A percentile compares a stretch with the other conserved stretches of the same genome.
Conservation (phyloP, 2,329 filamentous ascomycete genomes). For the Zelopaecilomyces penicillatus region DNA sequence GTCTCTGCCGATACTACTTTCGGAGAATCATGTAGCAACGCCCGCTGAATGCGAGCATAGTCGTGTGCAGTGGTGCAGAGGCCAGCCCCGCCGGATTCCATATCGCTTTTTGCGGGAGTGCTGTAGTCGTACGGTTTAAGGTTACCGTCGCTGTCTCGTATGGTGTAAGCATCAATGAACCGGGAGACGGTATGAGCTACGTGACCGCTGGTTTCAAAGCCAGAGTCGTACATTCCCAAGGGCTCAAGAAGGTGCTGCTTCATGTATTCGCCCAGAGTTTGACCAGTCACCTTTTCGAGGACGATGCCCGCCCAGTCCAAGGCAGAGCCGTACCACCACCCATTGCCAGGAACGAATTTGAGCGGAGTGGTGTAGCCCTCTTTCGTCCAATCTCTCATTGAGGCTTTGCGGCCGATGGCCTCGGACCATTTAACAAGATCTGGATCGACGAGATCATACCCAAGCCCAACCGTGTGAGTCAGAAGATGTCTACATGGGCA, state of each 20-base stretch:
- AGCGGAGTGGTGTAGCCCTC: conserved; percentile 35
- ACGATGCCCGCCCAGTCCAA: conserved; percentile 40
- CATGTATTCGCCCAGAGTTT: conserved; percentile 30
- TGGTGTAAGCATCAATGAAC: conserved; percentile 11
- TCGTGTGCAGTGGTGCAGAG: conserved; percentile 33
- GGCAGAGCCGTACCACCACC: conserved; percentile 40
- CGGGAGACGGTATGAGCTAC: conserved; percentile 14
- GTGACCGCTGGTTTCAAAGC: conserved; percentile 23
- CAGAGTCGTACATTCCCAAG: conserved; percentile 27
- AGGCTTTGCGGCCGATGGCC: conserved; percentile 23
- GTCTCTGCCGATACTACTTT: conserved; percentile 22
- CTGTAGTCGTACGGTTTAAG: neutral
- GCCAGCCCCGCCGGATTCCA: conserved; percentile 36
- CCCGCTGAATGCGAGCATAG: conserved; percentile 28
- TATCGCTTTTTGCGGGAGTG: conserved; percentile 20
- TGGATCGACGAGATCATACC: conserved; percentile 34
- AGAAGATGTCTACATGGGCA: conserved; percentile 25
- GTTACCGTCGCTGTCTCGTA: conserved; percentile 12
- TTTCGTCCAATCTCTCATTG: conserved; percentile 23
- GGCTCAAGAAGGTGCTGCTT: conserved; percentile 27
- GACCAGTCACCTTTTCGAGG: conserved; percentile 31
- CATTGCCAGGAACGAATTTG: conserved; percentile 35
- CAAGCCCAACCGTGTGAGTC: conserved; percentile 40
- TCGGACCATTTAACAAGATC: conserved; percentile 32
- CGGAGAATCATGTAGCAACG: conserved; percentile 20